Conservation (phyloP, 306 rosid genomes). For the Acacia crassicarpa region DNA sequence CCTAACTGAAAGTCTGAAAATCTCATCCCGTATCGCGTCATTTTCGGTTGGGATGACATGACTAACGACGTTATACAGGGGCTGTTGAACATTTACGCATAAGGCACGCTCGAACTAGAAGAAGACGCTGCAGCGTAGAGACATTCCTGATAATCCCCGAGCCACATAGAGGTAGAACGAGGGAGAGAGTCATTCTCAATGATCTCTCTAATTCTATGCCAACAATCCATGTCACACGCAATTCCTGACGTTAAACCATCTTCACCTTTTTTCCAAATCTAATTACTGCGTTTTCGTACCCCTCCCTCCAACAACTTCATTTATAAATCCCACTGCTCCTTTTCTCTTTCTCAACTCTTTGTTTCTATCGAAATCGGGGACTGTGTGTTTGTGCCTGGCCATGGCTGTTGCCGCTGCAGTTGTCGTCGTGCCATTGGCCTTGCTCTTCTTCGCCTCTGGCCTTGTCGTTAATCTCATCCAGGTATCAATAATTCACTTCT, state of each 20-base stretch:
- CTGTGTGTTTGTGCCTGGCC: constrained; percentile 26
- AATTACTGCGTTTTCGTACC: neutral
- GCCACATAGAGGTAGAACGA: neutral
- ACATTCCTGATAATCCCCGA: neutral
- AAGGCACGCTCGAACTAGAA: neutral
- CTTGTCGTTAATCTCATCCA: constrained; percentile 81
- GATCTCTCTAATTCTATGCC: neutral
- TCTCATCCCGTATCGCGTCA: no score
- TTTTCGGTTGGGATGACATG: no score
- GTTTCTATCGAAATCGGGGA: constrained; percentile 10
- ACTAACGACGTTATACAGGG: neutral
- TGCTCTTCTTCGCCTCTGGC: constrained; percentile 86
- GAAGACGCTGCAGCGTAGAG: neutral
- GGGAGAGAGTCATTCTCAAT: neutral
- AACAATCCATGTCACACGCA: neutral
- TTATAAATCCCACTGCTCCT: neutral
- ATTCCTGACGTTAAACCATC: neutral
- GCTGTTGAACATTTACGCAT: neutral
- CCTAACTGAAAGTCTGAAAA: no score
- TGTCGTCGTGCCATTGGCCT: constrained; percentile 78
- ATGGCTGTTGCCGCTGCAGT: constrained; percentile 91
- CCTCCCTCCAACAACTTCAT: neutral
- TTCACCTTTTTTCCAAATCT: neutral
- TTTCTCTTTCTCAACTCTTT: constrained; percentile 5
- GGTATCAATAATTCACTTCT: constrained; percentile 33